These are phyloP conservation scores for Neofusicoccum kwambonambiense DNA, from an alignment of 2,329 filamentous ascomycete species.

Conservation along the genomic window DNA sequence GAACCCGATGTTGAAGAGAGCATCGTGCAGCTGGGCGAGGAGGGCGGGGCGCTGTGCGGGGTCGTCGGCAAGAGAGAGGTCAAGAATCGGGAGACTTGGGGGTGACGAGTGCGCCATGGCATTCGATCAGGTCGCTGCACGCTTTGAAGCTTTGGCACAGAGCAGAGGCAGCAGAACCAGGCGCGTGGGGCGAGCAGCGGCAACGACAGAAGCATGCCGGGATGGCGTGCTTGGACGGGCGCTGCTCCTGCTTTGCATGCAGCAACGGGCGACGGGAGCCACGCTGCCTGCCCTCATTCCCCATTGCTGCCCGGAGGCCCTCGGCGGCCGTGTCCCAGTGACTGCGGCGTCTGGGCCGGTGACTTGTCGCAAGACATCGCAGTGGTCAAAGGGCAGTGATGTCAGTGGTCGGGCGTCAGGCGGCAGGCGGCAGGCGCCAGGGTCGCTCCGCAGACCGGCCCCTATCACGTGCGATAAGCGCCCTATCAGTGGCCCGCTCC, in stretches of 20 bases:
- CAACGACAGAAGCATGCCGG: background rate
- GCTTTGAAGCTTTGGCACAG: too few relatives aligned
- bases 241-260: too few relatives aligned
- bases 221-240: background rate
- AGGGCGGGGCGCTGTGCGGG: slow-evolving; percentile 36
- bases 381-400: background rate
- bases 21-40: slow-evolving; percentile 46
- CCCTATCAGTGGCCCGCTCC: background rate
- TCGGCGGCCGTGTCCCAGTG: background rate
- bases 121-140: too few relatives aligned
- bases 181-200: background rate
- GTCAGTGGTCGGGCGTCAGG: slow-evolving; percentile 4
- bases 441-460: background rate
- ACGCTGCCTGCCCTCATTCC: background rate
- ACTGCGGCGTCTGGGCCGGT: background rate
- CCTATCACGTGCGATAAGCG: slow-evolving; percentile 1
- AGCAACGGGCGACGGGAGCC: background rate
- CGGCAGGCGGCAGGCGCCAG: background rate
- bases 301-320: background rate
- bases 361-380: background rate
- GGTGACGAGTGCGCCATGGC: background rate
- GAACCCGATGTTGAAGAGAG: slow-evolving; percentile 54
- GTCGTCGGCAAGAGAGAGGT: slow-evolving; percentile 47
- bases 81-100: slow-evolving; percentile 45
- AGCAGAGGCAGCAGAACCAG: background rate